These are phyloP conservation scores for Wickerhamiella musiphila DNA, from an alignment of 805 yeast genomes.

Conservation along the genomic window DNA sequence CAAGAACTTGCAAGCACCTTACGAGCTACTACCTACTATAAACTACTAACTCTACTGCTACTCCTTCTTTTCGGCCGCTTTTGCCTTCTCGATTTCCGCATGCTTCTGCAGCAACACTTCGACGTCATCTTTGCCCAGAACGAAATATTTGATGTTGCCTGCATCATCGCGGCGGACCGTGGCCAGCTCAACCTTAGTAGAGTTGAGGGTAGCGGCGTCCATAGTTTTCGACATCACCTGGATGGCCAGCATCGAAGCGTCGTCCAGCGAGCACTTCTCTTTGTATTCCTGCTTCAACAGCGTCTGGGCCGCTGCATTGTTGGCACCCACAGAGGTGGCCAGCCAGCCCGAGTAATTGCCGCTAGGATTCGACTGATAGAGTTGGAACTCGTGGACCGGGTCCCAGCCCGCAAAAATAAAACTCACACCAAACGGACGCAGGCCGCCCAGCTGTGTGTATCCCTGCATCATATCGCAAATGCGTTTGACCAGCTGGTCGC, in stretches of 20 bases:
- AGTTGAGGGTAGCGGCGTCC: constrained; percentile 68
- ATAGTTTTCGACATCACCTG: constrained; percentile 88
- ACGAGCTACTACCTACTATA: neutral
- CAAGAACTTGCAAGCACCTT: too few species aligned
- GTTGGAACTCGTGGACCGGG: constrained; percentile 73
- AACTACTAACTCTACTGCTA: neutral
- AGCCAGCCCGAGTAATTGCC: constrained; percentile 98
- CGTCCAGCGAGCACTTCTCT: constrained; percentile 47
- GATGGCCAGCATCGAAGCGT: constrained; percentile 74
- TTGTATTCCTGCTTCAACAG: constrained; percentile 87
- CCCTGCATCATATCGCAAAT: constrained; percentile 93
- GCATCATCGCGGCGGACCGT: constrained; percentile 37
- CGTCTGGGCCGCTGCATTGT: constrained; percentile 91
- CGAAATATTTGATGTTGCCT: constrained; percentile 43
- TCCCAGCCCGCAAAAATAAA: constrained; percentile 94
- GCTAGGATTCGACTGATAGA: constrained; percentile 89
- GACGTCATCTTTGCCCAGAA: constrained; percentile 69
- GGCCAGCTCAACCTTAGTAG: constrained; percentile 86
- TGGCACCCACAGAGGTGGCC: constrained; percentile 93
- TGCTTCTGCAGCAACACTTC: constrained; percentile 52
- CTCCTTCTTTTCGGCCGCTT: constrained; percentile 19
- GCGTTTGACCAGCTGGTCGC: constrained; percentile 72
- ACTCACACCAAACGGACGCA: constrained; percentile 96
- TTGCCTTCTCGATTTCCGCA: constrained; percentile 60
- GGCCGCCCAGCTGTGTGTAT: constrained; percentile 95